Evolutionary conservation across 2,329 filamentous ascomycete genomes (phyloP).

Genomic region (Metarhizium anisopliae): DNA sequence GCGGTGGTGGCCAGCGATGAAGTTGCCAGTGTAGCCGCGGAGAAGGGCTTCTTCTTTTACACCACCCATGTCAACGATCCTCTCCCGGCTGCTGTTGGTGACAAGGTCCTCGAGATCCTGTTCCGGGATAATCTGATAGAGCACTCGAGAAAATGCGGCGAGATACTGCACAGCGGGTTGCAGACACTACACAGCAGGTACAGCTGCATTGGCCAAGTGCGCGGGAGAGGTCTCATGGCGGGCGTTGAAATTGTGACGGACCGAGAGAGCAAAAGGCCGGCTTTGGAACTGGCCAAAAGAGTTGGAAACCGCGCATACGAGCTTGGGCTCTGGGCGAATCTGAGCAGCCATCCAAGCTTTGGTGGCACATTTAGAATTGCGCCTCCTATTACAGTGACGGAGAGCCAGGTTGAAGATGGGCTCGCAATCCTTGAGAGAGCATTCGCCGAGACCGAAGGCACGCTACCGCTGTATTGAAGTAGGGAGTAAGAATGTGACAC

Average conservation of each 20-base stretch:
- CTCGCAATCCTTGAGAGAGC: conserved; percentile 48
- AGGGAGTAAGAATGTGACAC: not conserved
- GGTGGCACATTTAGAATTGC: conserved; percentile 50
- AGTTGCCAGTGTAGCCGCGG: conserved; percentile 38
- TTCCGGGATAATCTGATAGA: conserved; percentile 43
- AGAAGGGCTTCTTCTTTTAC: conserved; percentile 45
- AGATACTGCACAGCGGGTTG: conserved; percentile 38
- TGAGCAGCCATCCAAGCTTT: conserved; percentile 44
- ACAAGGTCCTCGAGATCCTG: conserved; percentile 54
- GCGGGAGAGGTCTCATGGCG: conserved; percentile 48
- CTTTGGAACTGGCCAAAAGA: conserved; percentile 34
- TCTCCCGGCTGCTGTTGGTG: conserved; percentile 48
- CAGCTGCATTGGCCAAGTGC: conserved; percentile 52
- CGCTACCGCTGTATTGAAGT: conserved; percentile 18
- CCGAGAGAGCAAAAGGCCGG: conserved; percentile 36
- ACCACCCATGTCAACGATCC: conserved; percentile 58
- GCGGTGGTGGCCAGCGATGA: conserved; percentile 46
- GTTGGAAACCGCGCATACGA: conserved; percentile 40
- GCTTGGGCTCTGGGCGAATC: conserved; percentile 47
- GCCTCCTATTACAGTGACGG: conserved; percentile 49
- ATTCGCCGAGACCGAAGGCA: conserved; percentile 28
- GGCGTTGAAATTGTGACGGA: conserved; percentile 50
- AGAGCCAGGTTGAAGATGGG: conserved; percentile 39
- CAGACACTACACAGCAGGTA: conserved; percentile 37
- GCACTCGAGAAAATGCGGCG: conserved; percentile 33